Evolutionary conservation across 1,284 basidiomycete species (phyloP), one percentile per base, ranked within the genome.

Genomic region (Leucoagaricus sp.): DNA sequence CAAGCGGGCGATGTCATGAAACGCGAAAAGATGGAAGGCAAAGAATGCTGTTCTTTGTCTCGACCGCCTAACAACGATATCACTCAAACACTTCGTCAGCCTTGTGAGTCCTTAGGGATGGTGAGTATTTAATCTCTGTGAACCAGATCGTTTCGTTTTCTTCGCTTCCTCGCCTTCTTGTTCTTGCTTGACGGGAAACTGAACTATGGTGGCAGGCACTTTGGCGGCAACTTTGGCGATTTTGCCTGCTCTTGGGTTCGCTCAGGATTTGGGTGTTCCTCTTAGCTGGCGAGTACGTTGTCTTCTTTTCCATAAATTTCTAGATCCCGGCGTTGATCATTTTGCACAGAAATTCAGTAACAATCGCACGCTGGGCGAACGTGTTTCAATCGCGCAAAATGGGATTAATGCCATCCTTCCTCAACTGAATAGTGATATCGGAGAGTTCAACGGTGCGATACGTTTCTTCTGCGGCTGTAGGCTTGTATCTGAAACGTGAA

Each of bases 391-490:
- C 28, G 68, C 77, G 12, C 72, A 76, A 55, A 68, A 70, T 60
- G 76, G 72, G 3, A 77, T 79, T 56, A 71, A 78, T 58, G 61
- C 66, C 15, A 75, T 79, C 40, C 49, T 72, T 1, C 70, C 72
- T 19, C 72, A 75, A 53, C 64, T 76, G 29, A 65, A 73, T 48
- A 52, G 67, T 4, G 61, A 60, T 4, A 74, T 61, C 29, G 76
- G 70, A 10, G 67, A 77, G 61, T 79, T 78, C 64, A 73, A 73
- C 55, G 76, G 76, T 74, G 49, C 25, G 67, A 58, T 12, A 15
- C 29, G 28, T 10, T 28, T 54, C 34, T 38, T 51, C 23, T 17
- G 7, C 19, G 25, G 4, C 12, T 12, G 34, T 6, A 17, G 2
- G 3, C 19, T 12, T 54, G 28, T 5, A 10, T 5, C 42, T 50